Evolutionary conservation across 2,329 filamentous ascomycete species (phyloP).

Genomic region (Fusarium sp.): DNA sequence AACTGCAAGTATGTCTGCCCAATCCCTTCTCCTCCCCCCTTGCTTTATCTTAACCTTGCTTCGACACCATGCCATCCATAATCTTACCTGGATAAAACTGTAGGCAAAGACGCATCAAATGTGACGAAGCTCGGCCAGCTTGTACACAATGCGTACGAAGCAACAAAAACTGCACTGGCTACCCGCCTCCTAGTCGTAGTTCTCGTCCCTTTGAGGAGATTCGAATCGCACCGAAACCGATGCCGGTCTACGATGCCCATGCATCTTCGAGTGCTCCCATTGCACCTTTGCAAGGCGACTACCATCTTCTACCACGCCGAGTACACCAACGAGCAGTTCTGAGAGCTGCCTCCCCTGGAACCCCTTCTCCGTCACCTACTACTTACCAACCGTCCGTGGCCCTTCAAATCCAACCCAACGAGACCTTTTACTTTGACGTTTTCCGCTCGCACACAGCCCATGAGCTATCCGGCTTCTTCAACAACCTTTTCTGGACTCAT

Average conservation of each 20-base stretch:
- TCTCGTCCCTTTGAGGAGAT: conserved; percentile 60
- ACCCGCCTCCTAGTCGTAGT: conserved; percentile 67
- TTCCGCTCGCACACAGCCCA: conserved; percentile 71
- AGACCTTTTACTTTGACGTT: conserved; percentile 71
- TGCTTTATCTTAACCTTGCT: conserved; percentile 5
- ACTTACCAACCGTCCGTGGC: conserved; percentile 58
- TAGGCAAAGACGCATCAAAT: conserved; percentile 73
- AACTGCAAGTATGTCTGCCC: conserved; percentile 72
- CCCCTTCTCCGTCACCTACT: conserved; percentile 47
- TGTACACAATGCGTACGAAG: conserved; percentile 71
- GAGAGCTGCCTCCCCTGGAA: conserved; percentile 37
- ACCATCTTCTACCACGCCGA: conserved; percentile 51
- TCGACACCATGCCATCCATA: conserved; percentile 24
- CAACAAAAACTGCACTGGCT: conserved; percentile 69
- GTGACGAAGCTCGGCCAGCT: conserved; percentile 71
- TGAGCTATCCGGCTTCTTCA: conserved; percentile 75
- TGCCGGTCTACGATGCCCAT: conserved; percentile 42
- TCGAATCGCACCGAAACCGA: conserved; percentile 62
- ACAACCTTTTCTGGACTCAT: conserved; percentile 73
- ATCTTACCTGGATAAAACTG: conserved; percentile 34
- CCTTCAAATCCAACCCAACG: conserved; percentile 62
- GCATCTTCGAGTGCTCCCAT: conserved; percentile 19
- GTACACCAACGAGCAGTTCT: conserved; percentile 35
- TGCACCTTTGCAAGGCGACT: conserved; percentile 39
- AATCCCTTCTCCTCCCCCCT: neutral